Evolutionary conservation across 495 filamentous ascomycete species (phyloP).

Genomic region (Xylaria scruposa): DNA sequence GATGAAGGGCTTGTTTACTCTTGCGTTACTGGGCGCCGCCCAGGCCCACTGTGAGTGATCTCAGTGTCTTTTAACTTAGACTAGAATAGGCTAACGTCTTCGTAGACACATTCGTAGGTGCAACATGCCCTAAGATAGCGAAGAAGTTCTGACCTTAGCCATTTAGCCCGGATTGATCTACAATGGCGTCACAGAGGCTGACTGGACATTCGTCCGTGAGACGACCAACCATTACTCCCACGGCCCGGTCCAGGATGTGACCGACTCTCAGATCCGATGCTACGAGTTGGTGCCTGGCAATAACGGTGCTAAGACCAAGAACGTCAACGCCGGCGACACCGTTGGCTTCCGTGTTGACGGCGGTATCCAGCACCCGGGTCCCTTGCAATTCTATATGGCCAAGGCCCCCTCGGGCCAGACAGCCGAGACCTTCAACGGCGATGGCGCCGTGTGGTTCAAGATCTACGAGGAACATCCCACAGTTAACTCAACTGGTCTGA

Average conservation of each 20-base stretch:
- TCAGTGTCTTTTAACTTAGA: not conserved
- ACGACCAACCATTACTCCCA: conserved; percentile 52
- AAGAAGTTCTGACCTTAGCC: not conserved
- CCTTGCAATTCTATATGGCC: conserved; percentile 55
- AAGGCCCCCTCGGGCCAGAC: conserved; percentile 52
- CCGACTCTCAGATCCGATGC: conserved; percentile 56
- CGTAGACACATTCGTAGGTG: conserved; percentile 29
- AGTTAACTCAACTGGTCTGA: conserved; percentile 43
- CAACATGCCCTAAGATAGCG: no score
- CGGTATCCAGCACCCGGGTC: conserved; percentile 54
- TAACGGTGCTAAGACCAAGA: conserved; percentile 38
- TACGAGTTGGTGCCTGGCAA: conserved; percentile 43
- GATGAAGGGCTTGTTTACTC: conserved; percentile 26
- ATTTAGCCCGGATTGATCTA: conserved; percentile 29
- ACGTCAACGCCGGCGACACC: conserved; percentile 49
- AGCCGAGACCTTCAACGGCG: conserved; percentile 52
- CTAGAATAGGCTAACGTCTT: conserved; percentile 13
- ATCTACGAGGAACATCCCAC: conserved; percentile 56
- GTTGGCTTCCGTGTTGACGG: conserved; percentile 52
- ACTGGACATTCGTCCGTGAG: conserved; percentile 49
- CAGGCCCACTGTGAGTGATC: conserved; percentile 28
- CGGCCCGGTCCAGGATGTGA: conserved; percentile 53
- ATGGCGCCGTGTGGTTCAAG: conserved; percentile 61
- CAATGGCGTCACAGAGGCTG: conserved; percentile 30
- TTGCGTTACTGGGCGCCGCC: conserved; percentile 23